Percentiles rank a stretch among this genome's conserved stretches.
Evolutionary conservation across 2,329 filamentous ascomycete genomes (phyloP).

Genomic region (Microdochium nivale): DNA sequence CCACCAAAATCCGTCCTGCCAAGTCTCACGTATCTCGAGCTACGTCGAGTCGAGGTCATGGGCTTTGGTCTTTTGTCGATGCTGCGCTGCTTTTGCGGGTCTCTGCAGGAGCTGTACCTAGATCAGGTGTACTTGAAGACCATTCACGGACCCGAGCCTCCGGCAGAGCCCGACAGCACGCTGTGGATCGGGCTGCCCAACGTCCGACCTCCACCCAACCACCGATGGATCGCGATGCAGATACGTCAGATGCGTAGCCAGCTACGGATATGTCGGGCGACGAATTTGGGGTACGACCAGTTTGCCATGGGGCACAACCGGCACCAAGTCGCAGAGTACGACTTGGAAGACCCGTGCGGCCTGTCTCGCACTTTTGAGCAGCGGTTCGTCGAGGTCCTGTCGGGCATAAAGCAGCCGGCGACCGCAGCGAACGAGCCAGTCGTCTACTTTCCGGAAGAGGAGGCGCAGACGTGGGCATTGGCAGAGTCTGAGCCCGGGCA

Average conservation of each 20-base stretch:
- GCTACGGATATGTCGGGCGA: conserved; percentile 32
- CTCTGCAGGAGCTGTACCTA: conserved; percentile 35
- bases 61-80: conserved; percentile 25
- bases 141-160: conserved; percentile 22
- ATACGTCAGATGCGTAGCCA: conserved; percentile 25
- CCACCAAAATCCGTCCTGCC: conserved; percentile 24
- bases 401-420: conserved; percentile 27
- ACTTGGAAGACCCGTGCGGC: conserved; percentile 31
- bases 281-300: conserved; percentile 33
- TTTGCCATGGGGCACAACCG: conserved; percentile 24
- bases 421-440: conserved; percentile 21
- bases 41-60: conserved; percentile 30
- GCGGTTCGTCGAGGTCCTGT: conserved; percentile 37
- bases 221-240: conserved; percentile 32
- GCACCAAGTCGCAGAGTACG: conserved; percentile 19
- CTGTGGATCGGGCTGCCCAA: conserved; percentile 39
- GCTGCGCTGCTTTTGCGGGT: conserved; percentile 24
- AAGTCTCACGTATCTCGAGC: conserved; percentile 32
- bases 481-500: conserved; percentile 11
- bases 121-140: conserved; percentile 36
- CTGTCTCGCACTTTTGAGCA: conserved; percentile 30
- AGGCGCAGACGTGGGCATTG: conserved; percentile 7
- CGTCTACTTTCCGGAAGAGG: conserved; percentile 21
- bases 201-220: conserved; percentile 22
- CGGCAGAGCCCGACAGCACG: conserved; percentile 22